A percentile compares a stretch with the other conserved stretches of the same genome.
These are phyloP conservation scores for Colletotrichum tropicale DNA, from an alignment of 2,329 filamentous ascomycete species.

Conservation along the genomic window DNA sequence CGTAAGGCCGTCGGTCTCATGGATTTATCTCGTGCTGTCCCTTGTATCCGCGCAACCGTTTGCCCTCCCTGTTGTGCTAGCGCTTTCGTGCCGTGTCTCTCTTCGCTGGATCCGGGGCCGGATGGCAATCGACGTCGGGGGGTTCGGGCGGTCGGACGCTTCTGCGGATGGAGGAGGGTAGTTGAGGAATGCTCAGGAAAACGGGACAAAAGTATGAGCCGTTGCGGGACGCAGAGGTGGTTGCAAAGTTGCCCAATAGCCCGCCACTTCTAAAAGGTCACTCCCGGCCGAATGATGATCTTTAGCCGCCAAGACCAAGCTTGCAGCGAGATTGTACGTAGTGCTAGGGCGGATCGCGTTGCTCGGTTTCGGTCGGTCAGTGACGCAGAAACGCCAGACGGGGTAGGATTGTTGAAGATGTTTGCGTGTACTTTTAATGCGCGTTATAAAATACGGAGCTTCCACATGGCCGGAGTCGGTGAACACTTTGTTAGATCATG, in stretches of 20 bases:
- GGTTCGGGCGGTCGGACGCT: background rate
- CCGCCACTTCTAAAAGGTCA: background rate
- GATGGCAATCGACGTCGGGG: background rate
- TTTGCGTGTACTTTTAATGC: slow-evolving; percentile 5
- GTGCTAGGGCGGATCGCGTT: background rate
- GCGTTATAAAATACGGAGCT: slow-evolving; percentile 7
- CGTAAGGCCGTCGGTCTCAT: slow-evolving; percentile 14
- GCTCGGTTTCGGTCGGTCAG: background rate
- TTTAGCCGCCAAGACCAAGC: background rate
- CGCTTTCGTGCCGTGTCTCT: background rate
- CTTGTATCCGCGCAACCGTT: background rate
- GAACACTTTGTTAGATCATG: slow-evolving; percentile 16
- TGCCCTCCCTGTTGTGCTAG: background rate
- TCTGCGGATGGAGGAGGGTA: background rate
- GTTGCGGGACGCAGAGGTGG: background rate
- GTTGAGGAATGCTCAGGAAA: background rate
- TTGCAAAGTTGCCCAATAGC: background rate
- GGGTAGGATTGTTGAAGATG: background rate
- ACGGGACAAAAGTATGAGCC: background rate
- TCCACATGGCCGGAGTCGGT: slow-evolving; percentile 17
- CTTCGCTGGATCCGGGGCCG: background rate
- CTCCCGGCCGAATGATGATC: background rate
- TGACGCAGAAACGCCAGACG: background rate
- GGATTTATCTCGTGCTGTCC: background rate
- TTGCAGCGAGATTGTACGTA: background rate